Base-by-base conservation (phyloP, 345 rosid species). In the Laguncularia racemosa region DNA sequence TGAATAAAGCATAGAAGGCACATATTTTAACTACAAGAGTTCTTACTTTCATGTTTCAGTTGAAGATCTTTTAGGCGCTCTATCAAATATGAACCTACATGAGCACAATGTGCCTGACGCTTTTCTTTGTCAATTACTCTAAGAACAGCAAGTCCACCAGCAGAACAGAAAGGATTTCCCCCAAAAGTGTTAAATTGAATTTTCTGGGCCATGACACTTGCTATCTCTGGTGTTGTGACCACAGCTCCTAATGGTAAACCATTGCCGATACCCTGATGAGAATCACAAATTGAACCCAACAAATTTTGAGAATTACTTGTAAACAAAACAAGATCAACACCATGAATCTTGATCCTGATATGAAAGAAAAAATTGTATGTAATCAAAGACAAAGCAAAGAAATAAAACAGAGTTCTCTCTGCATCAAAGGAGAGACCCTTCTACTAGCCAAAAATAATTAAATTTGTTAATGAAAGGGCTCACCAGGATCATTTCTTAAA, bases 131-230 rank as follows among this genome's bases (percentile, higher is more conserved):
- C 99, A n/a, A 90, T 55, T 65, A 90, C 97, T 56, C 84, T 85
- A 58, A 93, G 80, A 52, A 93, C 97, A 7, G 97, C 95, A 71
- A 70, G 96, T 66, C 97, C 99, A 68, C 90, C 92, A 52, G 87
- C 97, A 76, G 96, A 89, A 66, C 99, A 93, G 18, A 93, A 95
- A 4, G 97, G 99, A 70, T 90, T 89, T 17, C 99, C 97, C n/a
- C 99, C 97, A 64, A 80, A 93, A 46, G 96, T 90, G 71, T 93
- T 85, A 60, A 90, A 93, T 70, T 78, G 92, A 66, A 93, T 81
- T 68, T 93, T 90, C 58, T 80, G 79, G 52, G 89, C 76, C 91
- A 93, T 67, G n/a, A 81, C 92, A 59, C 64, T 88, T 0, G 99
- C 99, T 53, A 93, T 93, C 71, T 85, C 96, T n/a, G 91, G 91